Evolutionary conservation across 2,329 filamentous ascomycete genomes (phyloP).

Genomic region (Talaromyces atroroseus): DNA sequence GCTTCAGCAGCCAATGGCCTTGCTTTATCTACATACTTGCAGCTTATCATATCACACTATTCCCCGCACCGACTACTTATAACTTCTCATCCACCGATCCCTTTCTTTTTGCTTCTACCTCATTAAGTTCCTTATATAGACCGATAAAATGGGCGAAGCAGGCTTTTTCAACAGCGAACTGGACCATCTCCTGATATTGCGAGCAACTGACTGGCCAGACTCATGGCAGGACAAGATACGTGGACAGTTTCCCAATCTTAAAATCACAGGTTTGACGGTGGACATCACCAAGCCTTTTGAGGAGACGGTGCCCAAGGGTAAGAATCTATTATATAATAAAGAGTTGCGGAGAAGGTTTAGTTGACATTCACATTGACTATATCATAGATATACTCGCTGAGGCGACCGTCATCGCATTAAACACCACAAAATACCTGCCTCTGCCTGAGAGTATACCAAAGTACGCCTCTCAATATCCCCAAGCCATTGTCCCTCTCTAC

Average conservation of each 20-base stretch:
- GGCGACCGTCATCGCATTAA: constrained; percentile 9
- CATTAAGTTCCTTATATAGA: not conserved
- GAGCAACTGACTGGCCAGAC: constrained; percentile 3
- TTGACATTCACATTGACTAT: not conserved
- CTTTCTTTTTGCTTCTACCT: not conserved
- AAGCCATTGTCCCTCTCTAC: too few species aligned
- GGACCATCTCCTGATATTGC: constrained; percentile 9
- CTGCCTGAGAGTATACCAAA: constrained; percentile 12
- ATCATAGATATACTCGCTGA: constrained; percentile 1
- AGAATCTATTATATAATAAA: not conserved
- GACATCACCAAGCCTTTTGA: constrained; percentile 6
- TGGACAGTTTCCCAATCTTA: constrained; percentile 1
- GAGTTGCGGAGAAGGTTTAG: not conserved
- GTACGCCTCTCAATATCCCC: not conserved
- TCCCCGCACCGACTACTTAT: not conserved
- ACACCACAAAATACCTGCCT: constrained; percentile 4
- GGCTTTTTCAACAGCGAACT: not conserved
- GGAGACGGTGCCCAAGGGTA: constrained; percentile 10
- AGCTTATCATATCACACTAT: not conserved
- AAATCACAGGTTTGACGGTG: constrained; percentile 2
- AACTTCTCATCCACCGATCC: not conserved
- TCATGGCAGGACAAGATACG: constrained; percentile 10
- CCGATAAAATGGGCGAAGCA: constrained; percentile 4
- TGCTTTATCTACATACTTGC: not conserved
- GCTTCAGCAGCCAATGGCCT: constrained; percentile 4